Conservation (phyloP, 495 filamentous ascomycete genomes). For the Daldinia decipiens region DNA sequence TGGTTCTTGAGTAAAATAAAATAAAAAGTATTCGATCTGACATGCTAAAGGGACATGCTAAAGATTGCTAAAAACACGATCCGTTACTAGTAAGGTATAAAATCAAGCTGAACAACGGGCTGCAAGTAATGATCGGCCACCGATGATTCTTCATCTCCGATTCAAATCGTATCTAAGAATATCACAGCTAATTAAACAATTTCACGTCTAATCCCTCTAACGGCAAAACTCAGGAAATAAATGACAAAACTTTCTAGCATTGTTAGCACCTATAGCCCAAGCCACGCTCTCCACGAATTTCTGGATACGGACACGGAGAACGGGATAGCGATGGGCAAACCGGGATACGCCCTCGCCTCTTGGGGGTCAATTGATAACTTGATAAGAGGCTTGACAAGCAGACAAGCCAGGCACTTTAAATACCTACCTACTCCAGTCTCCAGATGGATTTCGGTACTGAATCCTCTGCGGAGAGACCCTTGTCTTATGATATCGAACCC, state of each 20-base stretch:
- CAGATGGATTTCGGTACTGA: slow-evolving; percentile 15
- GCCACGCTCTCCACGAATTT: slow-evolving; percentile 37
- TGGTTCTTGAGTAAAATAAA: background rate
- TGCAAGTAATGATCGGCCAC: slow-evolving; percentile 31
- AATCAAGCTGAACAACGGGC: slow-evolving; percentile 23
- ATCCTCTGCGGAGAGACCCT: slow-evolving; percentile 37
- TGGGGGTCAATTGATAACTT: slow-evolving; percentile 40
- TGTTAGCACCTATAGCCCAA: slow-evolving; percentile 33
- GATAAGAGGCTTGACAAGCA: slow-evolving; percentile 18
- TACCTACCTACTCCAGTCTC: slow-evolving; percentile 5
- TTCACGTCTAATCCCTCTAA: slow-evolving; percentile 12
- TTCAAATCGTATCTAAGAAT: slow-evolving; percentile 28
- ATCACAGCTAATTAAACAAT: slow-evolving; percentile 32
- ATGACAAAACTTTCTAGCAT: slow-evolving; percentile 9
- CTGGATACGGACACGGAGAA: slow-evolving; percentile 40
- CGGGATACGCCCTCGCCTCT: slow-evolving; percentile 28
- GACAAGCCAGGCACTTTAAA: slow-evolving; percentile 7
- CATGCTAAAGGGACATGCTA: too few relatives aligned
- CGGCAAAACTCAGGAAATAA: slow-evolving; percentile 10
- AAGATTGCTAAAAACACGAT: background rate
- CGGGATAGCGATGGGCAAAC: slow-evolving; percentile 23
- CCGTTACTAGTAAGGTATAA: background rate
- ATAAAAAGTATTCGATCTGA: background rate
- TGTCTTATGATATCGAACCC: slow-evolving; percentile 33
- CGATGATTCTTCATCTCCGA: slow-evolving; percentile 31